Evolutionary conservation across 75 land plant genomes (phyloP).

Genomic region (Chamaecyparis obtusa): DNA sequence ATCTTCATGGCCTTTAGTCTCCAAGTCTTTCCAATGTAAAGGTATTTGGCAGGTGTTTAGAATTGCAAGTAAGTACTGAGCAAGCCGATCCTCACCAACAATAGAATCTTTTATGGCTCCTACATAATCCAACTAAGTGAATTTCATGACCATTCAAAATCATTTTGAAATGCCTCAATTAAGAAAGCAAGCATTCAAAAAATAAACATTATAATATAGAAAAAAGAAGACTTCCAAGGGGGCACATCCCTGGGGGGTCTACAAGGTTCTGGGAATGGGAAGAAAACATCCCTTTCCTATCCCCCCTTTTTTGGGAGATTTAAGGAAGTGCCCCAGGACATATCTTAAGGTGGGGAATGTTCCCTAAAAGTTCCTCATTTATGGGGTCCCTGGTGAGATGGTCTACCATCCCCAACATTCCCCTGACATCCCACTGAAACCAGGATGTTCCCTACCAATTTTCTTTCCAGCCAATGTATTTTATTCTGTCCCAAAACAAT

Average conservation of each 20-base stretch:
- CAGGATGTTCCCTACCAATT: no score
- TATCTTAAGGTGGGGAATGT: no score
- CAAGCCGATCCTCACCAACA: conserved; percentile 94
- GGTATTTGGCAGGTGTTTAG: conserved; percentile 68
- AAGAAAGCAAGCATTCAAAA: background rate
- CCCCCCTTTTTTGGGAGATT: background rate
- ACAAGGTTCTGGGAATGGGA: background rate
- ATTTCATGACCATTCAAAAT: background rate
- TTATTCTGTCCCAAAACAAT: no score
- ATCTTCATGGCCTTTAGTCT: conserved; percentile 12
- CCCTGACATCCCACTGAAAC: no score
- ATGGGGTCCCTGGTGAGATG: no score
- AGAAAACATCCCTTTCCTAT: background rate
- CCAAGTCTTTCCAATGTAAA: conserved; percentile 56
- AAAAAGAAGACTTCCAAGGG: no score
- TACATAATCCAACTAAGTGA: conserved; percentile 12
- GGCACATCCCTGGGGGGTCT: no score
- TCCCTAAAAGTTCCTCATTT: no score
- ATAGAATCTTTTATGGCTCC: conserved; percentile 95
- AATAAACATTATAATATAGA: background rate
- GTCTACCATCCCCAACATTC: no score
- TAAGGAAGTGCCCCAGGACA: no score
- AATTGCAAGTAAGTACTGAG: conserved; percentile 71
- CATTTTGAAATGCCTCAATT: background rate
- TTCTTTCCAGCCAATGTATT: no score